phyloP scores from a whole-genome alignment of 192 early-diverging fungal genomes.

The Gigaspora rosea region DNA sequence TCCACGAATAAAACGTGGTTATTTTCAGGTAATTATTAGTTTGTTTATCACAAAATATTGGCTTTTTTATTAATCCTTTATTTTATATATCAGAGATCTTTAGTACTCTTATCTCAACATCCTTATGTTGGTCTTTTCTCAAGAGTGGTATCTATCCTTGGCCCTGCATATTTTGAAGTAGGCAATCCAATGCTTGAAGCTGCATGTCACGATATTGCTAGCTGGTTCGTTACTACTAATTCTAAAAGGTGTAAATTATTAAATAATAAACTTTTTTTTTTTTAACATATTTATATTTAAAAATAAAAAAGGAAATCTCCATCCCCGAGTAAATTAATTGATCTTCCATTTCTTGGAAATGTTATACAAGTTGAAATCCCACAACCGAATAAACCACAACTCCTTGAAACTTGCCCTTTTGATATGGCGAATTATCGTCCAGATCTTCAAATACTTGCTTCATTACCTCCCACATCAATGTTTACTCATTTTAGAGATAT shows the following conservation, averaged over 20 bases:
- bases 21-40: conserved; percentile 67
- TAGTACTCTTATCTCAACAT: conserved; percentile 86
- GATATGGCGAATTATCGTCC: conserved; percentile 66
- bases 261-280: no score
- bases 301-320: conserved; percentile 47
- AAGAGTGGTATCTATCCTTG: conserved; percentile 69
- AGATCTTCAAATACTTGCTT: conserved; percentile 72
- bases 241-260: no score
- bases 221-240: conserved; percentile 43
- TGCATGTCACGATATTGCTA: conserved; percentile 74
- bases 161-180: conserved; percentile 82
- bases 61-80: neutral
- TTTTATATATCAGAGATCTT: conserved; percentile 58
- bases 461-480: conserved; percentile 65
- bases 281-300: no score
- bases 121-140: conserved; percentile 89
- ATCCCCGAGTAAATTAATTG: conserved; percentile 63
- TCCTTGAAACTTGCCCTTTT: conserved; percentile 72
- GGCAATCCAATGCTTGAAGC: conserved; percentile 76
- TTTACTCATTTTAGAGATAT: conserved; percentile 79
- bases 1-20: conserved; percentile 80
- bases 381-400: conserved; percentile 64
- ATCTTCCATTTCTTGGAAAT: conserved; percentile 72
- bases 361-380: conserved; percentile 71
- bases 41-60: neutral